Base-by-base conservation (phyloP, 352 stramenopile species). In the Stramenopiles sp. region DNA sequence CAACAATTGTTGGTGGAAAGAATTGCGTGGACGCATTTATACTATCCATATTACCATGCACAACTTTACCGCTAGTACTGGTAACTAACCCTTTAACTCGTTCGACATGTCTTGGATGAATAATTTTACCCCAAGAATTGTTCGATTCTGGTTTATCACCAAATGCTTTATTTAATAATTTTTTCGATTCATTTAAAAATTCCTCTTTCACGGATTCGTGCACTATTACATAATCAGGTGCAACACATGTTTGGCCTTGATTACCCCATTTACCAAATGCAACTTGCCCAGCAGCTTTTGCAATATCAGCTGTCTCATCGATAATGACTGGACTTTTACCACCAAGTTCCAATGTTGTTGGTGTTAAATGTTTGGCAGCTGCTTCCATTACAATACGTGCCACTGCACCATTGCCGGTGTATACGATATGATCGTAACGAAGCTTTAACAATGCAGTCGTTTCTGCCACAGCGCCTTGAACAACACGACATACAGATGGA, bases 291-390 rank as follows among this genome's bases (percentile, higher is more conserved):
- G 87, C 88, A 0, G 91, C 83, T 31, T 93, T 83, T 20, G 20
- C 27, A 20, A 69, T 23, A 27, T 69, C 53, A n/a, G 83, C 81
- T 43, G 86, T 86, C 33, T 89, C 83, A 69, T 94, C 89, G 31
- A 97, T 84, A 82, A 95, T 90, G 4, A 83, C 84, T 0, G 92
- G 92, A 23, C 85, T 89, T 83, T 97, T 97, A 73, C 95, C 95
- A 53, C 95, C 94, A 1, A 98, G 86, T 83, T 98, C 95, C 0
- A 98, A 83, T 6, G 96, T 86, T 4, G 89, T 88, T 0, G 94
- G 95, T 31, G 94, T 98, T 7, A 98, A 83, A 63, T 92, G 91
- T 86, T 95, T 93, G 0, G 94, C 93, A 0, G 93, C 92, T 0
- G 91, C 91, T 32, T 85, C 80, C 0, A 91, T 88, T 7, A 98